Conservation (phyloP, 2,329 filamentous ascomycete species). For the Nemania bipapillata region DNA sequence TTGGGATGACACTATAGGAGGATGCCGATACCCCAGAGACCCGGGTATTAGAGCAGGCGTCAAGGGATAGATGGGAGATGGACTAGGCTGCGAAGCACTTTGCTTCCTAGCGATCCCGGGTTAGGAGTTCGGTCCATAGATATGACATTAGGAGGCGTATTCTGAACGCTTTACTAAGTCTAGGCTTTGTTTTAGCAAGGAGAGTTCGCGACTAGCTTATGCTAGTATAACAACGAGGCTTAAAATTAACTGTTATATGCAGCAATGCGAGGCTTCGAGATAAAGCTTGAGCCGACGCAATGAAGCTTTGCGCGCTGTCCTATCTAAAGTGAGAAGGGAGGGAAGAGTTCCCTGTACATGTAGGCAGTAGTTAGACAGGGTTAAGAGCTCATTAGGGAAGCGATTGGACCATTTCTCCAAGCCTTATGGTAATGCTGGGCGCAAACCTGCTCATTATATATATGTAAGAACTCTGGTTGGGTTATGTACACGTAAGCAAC, state of each 20-base stretch:
- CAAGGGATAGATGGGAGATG: constrained; percentile 27
- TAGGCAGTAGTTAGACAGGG: not conserved
- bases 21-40: constrained; percentile 15
- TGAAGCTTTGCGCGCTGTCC: not conserved
- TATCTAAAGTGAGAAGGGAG: not conserved
- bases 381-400: not conserved
- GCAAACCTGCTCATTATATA: not conserved
- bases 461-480: not conserved
- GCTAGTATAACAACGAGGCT: not conserved
- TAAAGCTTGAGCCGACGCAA: not conserved
- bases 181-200: too few relatives aligned
- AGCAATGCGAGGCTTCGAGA: not conserved
- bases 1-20: constrained; percentile 6
- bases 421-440: not conserved
- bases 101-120: constrained; percentile 13
- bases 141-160: constrained; percentile 15
- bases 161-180: too few relatives aligned
- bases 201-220: not conserved
- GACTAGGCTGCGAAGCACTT: constrained; percentile 14
- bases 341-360: too few relatives aligned
- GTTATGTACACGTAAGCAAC: not conserved
- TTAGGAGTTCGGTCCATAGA: constrained; percentile 26
- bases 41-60: constrained; percentile 19
- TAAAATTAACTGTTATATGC: not conserved
- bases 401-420: not conserved